Conservation (phyloP, 202 grass and related monocot genomes). For the Zoysia matrella region DNA sequence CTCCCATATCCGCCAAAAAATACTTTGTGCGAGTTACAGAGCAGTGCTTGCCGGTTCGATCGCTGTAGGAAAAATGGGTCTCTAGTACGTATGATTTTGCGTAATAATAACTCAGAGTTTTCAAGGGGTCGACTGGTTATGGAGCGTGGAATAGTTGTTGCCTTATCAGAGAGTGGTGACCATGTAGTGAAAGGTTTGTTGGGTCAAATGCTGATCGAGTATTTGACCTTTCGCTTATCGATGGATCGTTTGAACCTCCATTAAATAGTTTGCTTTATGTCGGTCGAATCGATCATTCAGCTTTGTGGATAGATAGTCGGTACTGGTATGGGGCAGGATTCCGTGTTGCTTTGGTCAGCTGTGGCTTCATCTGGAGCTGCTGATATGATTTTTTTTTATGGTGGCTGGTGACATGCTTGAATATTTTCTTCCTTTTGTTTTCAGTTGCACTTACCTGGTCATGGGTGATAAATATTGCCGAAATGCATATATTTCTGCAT, state of each 20-base stretch:
- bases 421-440: background rate
- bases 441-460: conserved; percentile 4
- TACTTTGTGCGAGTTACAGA: background rate
- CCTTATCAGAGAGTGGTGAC: conserved; percentile 11
- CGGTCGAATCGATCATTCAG: conserved; percentile 31
- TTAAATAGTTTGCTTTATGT: background rate
- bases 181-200: conserved; percentile 17
- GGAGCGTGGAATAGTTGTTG: background rate
- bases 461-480: background rate
- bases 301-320: conserved; percentile 23
- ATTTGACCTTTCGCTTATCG: conserved; percentile 31
- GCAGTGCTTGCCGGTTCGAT: background rate
- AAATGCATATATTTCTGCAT: background rate
- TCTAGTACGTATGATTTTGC: background rate
- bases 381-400: background rate
- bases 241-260: conserved; percentile 17
- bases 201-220: conserved; percentile 15
- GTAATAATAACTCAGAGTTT: background rate
- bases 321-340: background rate
- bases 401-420: background rate
- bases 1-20: background rate
- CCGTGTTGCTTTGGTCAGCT: conserved; percentile 25
- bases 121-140: background rate
- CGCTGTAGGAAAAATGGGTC: background rate
- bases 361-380: conserved; percentile 9